These are phyloP conservation scores for Otatea glauca DNA, from an alignment of 176 grass and related monocot genomes.

Conservation along the genomic window DNA sequence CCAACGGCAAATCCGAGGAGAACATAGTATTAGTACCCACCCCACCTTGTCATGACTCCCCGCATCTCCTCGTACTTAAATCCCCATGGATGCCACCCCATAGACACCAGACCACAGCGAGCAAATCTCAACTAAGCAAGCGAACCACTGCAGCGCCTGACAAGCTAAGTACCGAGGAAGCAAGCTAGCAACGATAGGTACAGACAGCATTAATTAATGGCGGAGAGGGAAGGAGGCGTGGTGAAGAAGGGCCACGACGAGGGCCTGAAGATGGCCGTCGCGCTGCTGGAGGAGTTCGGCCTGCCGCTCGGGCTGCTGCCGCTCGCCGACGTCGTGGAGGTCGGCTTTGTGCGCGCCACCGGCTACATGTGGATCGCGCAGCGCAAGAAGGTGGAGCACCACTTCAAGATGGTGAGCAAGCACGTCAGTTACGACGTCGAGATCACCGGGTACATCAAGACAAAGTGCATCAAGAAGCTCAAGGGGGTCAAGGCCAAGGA, in stretches of 20 bases:
- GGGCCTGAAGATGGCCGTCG: constrained; percentile 30
- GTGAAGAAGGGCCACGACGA: constrained; percentile 45
- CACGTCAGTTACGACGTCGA: constrained; percentile 61
- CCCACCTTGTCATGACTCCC: neutral
- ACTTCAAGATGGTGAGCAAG: constrained; percentile 69
- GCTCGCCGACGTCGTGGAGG: constrained; percentile 61
- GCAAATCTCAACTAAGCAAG: neutral
- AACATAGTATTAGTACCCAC: neutral
- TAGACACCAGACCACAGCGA: neutral
- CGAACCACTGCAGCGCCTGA: neutral
- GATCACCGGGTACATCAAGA: constrained; percentile 58
- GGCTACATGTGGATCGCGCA: constrained; percentile 83
- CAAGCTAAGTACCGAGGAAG: neutral
- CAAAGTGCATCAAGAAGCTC: constrained; percentile 69
- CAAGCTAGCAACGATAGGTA: neutral
- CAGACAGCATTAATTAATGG: constrained; percentile 24
- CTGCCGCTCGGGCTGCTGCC: constrained; percentile 87
- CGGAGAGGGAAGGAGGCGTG: constrained; percentile 31
- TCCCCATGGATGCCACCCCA: neutral
- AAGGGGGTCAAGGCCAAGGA: constrained; percentile 83
- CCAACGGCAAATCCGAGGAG: constrained; percentile 5
- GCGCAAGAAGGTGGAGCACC: constrained; percentile 67
- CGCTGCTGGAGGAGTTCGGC: constrained; percentile 70
- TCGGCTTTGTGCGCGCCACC: constrained; percentile 69
- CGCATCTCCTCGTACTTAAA: neutral